Percentiles rank a stretch among this genome's conserved stretches.
phyloP scores from a whole-genome alignment of 208 protist genomes.

The Borovskyia barvae region DNA sequence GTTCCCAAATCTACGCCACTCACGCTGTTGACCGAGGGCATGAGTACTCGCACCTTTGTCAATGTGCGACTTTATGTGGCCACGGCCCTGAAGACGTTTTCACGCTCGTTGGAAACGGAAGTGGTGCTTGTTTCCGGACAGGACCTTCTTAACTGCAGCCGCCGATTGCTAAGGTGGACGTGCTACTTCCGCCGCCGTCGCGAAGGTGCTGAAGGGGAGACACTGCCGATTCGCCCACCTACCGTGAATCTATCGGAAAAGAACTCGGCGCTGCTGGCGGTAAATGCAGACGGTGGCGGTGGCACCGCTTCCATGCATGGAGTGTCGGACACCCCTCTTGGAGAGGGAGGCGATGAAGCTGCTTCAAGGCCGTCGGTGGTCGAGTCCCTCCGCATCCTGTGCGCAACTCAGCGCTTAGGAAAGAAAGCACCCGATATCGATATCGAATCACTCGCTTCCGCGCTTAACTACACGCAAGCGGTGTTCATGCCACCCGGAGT shows the following conservation, averaged over 20 bases:
- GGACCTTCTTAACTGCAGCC: conserved; percentile 31
- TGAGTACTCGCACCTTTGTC: conserved; percentile 47
- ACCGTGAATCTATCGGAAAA: conserved; percentile 28
- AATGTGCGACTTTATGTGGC: conserved; percentile 37
- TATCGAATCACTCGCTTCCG: background rate
- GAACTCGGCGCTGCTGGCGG: conserved; percentile 21
- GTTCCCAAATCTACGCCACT: conserved; percentile 44
- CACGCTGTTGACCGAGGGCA: conserved; percentile 54
- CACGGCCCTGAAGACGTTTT: conserved; percentile 39
- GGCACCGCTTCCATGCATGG: background rate
- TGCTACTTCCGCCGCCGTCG: conserved; percentile 42
- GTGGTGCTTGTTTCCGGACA: conserved; percentile 57
- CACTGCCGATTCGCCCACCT: conserved; percentile 21
- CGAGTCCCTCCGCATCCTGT: conserved; percentile 12
- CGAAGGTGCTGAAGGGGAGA: conserved; percentile 2
- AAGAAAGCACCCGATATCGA: conserved; percentile 19
- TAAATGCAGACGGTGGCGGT: conserved; percentile 1
- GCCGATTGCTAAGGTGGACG: conserved; percentile 49
- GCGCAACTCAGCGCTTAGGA: conserved; percentile 4
- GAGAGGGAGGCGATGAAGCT: background rate
- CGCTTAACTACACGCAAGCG: conserved; percentile 32
- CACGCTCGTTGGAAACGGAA: conserved; percentile 52
- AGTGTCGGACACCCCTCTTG: background rate
- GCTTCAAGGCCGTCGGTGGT: conserved; percentile 3
- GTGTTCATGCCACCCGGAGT: conserved; percentile 24